Evolutionary conservation across 2,329 filamentous ascomycete species (phyloP).

Genomic region (Talaromyces sp.): DNA sequence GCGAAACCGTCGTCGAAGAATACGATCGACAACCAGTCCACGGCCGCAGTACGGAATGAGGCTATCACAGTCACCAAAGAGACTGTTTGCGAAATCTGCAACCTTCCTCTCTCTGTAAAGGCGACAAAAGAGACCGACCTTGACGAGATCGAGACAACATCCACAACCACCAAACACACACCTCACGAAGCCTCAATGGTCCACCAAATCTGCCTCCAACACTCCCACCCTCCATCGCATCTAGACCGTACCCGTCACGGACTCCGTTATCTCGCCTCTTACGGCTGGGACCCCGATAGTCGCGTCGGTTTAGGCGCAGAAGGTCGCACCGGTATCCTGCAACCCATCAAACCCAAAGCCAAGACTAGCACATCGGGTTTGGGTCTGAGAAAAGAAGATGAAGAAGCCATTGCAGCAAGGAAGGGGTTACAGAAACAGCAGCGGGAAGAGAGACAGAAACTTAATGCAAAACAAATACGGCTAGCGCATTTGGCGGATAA

Average conservation of each 20-base stretch:
- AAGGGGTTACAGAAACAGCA: slow-evolving; percentile 30
- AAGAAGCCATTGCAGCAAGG: slow-evolving; percentile 28
- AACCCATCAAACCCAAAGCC: slow-evolving; percentile 67
- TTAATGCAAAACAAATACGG: slow-evolving; percentile 69
- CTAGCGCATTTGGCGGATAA: slow-evolving; percentile 61
- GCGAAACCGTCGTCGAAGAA: slow-evolving; percentile 12
- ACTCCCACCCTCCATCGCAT: slow-evolving; percentile 56
- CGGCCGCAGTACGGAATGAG: background rate
- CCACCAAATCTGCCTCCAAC: slow-evolving; percentile 56
- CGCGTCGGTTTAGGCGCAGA: slow-evolving; percentile 67
- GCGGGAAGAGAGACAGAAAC: slow-evolving; percentile 46
- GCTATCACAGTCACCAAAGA: background rate
- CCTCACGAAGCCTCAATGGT: slow-evolving; percentile 52
- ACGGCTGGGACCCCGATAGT: slow-evolving; percentile 60
- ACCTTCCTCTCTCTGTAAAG: slow-evolving; percentile 47
- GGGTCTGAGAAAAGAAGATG: slow-evolving; percentile 49
- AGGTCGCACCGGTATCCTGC: slow-evolving; percentile 66
- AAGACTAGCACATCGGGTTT: slow-evolving; percentile 76
- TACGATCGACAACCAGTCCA: background rate
- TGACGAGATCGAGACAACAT: background rate
- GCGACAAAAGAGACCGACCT: background rate
- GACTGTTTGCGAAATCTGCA: slow-evolving; percentile 54
- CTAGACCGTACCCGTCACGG: slow-evolving; percentile 57
- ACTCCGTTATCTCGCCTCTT: slow-evolving; percentile 53
- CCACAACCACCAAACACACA: slow-evolving; percentile 22